Evolutionary conservation across 306 rosid species (phyloP).

Genomic region (Cicer yamashitae): DNA sequence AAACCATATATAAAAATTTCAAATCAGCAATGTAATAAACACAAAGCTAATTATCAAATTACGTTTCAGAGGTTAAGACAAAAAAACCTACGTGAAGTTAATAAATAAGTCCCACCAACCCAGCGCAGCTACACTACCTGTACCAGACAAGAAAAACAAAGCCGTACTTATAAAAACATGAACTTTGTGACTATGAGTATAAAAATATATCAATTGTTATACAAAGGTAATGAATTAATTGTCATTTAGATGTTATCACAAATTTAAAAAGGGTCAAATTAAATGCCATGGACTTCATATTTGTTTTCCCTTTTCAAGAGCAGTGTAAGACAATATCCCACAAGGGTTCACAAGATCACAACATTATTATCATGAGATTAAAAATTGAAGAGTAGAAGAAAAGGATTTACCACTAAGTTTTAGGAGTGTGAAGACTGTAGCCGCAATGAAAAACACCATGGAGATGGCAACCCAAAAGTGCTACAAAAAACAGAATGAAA

Average conservation of each 20-base stretch:
- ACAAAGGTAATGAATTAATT: conserved; percentile 16
- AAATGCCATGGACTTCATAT: background rate
- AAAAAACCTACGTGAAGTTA: conserved; percentile 76
- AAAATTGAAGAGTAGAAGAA: conserved; percentile 19
- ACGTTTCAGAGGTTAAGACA: conserved; percentile 38
- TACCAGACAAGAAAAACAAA: conserved; percentile 43
- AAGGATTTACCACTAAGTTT: conserved; percentile 77
- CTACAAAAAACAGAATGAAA: conserved; percentile 56
- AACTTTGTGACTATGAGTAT: conserved; percentile 11
- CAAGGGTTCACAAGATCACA: conserved; percentile 31
- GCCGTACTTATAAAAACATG: conserved; percentile 19
- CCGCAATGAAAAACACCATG: conserved; percentile 97
- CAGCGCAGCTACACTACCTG: conserved; percentile 89
- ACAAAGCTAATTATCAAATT: conserved; percentile 30
- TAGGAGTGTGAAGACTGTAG: conserved; percentile 85
- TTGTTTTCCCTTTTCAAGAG: conserved; percentile 21
- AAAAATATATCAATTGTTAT: conserved; percentile 12
- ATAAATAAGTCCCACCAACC: conserved; percentile 99
- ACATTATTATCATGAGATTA: conserved; percentile 23
- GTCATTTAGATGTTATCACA: conserved; percentile 27
- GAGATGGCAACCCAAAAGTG: conserved; percentile 99
- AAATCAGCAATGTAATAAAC: conserved; percentile 42
- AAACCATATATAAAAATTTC: conserved; percentile 39
- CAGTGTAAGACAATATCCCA: conserved; percentile 31
- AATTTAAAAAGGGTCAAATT: conserved; percentile 30